phyloP scores from a whole-genome alignment of 2,329 filamentous ascomycete genomes.

The Calonectria ilicicola region DNA sequence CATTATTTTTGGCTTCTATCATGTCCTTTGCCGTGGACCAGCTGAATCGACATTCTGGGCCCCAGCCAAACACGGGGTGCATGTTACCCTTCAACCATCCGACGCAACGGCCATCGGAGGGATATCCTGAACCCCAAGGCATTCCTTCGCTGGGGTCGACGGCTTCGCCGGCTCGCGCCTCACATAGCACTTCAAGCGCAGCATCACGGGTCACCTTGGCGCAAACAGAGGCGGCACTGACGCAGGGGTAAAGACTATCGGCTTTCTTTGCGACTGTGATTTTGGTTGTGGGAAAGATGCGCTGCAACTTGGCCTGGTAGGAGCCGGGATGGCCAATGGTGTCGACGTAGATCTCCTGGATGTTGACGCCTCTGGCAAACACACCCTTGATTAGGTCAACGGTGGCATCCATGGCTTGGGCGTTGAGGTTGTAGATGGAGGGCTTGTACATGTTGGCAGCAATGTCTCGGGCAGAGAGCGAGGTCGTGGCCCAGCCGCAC shows the following conservation, averaged over 20 bases:
- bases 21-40: constrained; percentile 97
- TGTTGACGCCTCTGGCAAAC: constrained; percentile 81
- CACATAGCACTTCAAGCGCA: constrained; percentile 84
- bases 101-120: constrained; percentile 84
- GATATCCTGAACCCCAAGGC: constrained; percentile 93
- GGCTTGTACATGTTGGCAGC: constrained; percentile 80
- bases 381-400: constrained; percentile 84
- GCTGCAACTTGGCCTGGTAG: constrained; percentile 88
- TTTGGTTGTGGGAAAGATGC: constrained; percentile 81
- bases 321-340: constrained; percentile 86
- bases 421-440: constrained; percentile 87
- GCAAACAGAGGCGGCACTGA: constrained; percentile 92
- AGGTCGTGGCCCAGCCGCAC: constrained; percentile 87
- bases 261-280: constrained; percentile 91
- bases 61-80: constrained; percentile 96
- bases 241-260: constrained; percentile 90
- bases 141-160: constrained; percentile 52
- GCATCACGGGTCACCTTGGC: constrained; percentile 96
- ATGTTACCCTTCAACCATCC: constrained; percentile 87
- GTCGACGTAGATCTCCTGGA: constrained; percentile 93
- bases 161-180: constrained; percentile 51
- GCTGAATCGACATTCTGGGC: constrained; percentile 90
- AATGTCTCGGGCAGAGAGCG: constrained; percentile 88
- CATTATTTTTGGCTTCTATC: constrained; percentile 79
- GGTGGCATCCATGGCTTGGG: constrained; percentile 94